Base-by-base conservation (phyloP, 352 stramenopile species). In the Pythium sp. region DNA sequence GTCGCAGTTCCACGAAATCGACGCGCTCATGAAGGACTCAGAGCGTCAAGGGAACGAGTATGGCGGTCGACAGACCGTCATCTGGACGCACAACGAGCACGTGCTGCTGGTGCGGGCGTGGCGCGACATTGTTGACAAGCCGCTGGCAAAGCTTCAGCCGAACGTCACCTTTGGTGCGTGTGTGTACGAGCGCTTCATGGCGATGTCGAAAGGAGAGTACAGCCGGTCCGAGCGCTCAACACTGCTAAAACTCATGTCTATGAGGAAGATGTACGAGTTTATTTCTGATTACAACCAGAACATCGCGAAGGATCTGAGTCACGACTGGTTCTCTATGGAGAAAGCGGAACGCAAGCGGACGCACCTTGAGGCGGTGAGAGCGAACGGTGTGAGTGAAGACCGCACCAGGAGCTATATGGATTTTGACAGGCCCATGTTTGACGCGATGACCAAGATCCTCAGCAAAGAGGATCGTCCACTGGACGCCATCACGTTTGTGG, bases 151-250 rank as follows among this genome's bases (percentile, higher is more conserved):
- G 14, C 43, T 58, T 1, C 43, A n/a, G 5, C 55, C 56, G 24
- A 58, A 49, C 15, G 43, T n/a, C 20, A 54, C 30, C 41, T 24
- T 64, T 12, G 57, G 46, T 18, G n/a, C 30, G 56, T 64, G 64
- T 11, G 14, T 69, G 9, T 69, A 64, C 46, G 55, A 69, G 46
- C 64, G 56, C 12, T 69, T 64, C 41, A 24, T 64, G n/a, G 14
- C 43, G 30, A 26, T 69, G 12, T 28, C 43, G 7, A 38, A 59
- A 8, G 56, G 57, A 11, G 28, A 15, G 24, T 38, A 38, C 30
- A 60, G 11, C 15, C 43, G 56, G 12, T 54, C 57, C 5, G 41
- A 58, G 32, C 56, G 64, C 30, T 63, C 64, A 2, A 62, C 62
- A 2, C 2, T 68, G 14, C 11, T 62, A 6, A 68, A 68, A 46